Percentiles rank a stretch among this genome's conserved stretches.
Conservation (phyloP, 164 flowering plant species). For the Vitis amurensis region DNA sequence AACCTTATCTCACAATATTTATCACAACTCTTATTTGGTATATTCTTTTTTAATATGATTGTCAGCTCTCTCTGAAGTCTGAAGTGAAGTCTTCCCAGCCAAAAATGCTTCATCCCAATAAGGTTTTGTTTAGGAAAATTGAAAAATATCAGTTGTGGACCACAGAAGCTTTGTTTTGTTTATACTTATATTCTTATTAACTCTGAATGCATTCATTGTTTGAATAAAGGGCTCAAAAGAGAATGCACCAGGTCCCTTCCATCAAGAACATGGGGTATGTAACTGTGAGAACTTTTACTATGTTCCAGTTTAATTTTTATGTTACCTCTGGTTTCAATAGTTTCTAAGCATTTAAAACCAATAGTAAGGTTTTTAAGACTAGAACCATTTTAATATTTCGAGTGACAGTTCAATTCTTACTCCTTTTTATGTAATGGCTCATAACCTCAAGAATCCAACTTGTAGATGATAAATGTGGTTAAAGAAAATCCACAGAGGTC, state of each 20-base stretch:
- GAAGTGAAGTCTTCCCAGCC: slow-evolving; percentile 36
- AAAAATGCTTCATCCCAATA: slow-evolving; percentile 16
- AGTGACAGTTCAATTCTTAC: too few species aligned
- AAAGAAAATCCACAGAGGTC: neutral
- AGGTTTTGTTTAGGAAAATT: slow-evolving; percentile 12
- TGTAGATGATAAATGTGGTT: neutral
- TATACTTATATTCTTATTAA: neutral
- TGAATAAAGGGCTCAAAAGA: slow-evolving; percentile 59
- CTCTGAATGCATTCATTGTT: slow-evolving; percentile 9
- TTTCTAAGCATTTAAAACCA: neutral
- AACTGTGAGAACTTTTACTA: too few species aligned
- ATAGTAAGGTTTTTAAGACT: neutral
- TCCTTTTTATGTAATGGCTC: neutral
- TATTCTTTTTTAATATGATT: neutral
- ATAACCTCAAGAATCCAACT: neutral
- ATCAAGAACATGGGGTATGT: slow-evolving; percentile 35
- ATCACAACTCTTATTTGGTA: neutral
- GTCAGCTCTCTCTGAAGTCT: slow-evolving; percentile 64
- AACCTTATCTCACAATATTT: neutral
- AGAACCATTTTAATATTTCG: neutral
- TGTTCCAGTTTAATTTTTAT: too few species aligned
- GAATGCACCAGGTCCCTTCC: slow-evolving; percentile 35
- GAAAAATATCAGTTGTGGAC: too few species aligned
- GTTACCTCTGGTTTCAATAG: neutral
- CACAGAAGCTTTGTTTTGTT: too few species aligned